Conservation (phyloP, 176 grass and related monocot genomes). For the Aegilops umbellulata region DNA sequence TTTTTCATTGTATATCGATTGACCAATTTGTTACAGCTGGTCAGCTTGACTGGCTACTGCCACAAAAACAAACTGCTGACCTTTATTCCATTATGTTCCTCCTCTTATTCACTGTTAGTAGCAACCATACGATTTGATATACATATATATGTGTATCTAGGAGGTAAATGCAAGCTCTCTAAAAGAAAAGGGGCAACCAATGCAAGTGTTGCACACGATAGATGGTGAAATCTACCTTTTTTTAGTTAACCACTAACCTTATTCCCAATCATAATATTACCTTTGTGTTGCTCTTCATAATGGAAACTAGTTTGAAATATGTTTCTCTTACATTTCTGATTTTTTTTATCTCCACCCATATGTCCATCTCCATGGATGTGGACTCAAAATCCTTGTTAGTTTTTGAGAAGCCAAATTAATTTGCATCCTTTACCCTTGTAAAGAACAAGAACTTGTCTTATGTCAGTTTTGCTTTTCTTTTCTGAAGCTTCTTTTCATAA, state of each 20-base stretch:
- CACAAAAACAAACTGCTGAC: too few species aligned
- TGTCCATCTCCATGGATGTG: neutral
- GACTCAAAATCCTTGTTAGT: neutral
- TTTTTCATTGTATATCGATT: neutral
- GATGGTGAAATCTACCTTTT: neutral
- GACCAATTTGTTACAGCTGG: neutral
- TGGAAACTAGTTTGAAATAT: conserved; percentile 7
- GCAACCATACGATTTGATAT: too few species aligned
- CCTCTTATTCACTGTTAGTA: too few species aligned
- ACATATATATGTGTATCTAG: too few species aligned
- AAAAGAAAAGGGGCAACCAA: neutral
- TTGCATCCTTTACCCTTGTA: conserved; percentile 4
- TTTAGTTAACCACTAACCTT: neutral
- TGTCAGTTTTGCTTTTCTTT: neutral
- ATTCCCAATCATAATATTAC: neutral
- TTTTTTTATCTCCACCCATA: neutral
- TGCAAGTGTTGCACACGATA: neutral
- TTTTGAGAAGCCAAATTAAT: neutral
- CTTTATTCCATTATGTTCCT: too few species aligned
- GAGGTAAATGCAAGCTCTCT: too few species aligned
- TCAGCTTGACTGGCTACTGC: neutral
- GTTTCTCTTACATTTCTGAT: neutral
- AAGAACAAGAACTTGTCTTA: neutral
- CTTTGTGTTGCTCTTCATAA: neutral
- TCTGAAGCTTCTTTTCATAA: conserved; percentile 17